phyloP scores from a whole-genome alignment of 495 filamentous ascomycete species.

The Parathielavia hyrcaniae region DNA sequence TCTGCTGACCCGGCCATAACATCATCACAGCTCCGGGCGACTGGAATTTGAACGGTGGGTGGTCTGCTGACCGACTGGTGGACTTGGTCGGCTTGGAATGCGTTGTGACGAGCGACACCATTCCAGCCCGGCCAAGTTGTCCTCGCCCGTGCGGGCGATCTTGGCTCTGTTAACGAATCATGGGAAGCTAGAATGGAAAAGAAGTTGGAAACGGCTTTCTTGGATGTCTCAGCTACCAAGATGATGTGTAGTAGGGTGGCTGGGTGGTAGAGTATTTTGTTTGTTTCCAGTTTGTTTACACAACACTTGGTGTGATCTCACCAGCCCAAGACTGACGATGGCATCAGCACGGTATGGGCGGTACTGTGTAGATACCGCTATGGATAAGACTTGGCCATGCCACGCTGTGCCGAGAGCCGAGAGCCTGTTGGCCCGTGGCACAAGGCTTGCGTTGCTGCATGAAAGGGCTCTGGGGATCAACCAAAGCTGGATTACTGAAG shows the following conservation, averaged over 20 bases:
- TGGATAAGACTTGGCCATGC: no score
- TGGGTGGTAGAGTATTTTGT: neutral
- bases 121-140: constrained; percentile 8
- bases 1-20: constrained; percentile 1
- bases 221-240: constrained; percentile 8
- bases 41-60: constrained; percentile 6
- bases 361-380: no score
- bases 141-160: neutral
- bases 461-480: no score
- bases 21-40: neutral
- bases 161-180: no score
- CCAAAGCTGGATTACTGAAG: neutral
- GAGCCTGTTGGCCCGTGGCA: no score
- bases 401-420: no score
- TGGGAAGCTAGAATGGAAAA: neutral
- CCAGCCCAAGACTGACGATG: no score
- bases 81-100: constrained; percentile 7
- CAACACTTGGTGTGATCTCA: no score
- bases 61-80: neutral
- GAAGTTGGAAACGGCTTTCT: neutral
- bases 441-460: no score
- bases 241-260: neutral
- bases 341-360: no score
- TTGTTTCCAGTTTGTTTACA: no score
- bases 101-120: constrained; percentile 9